Conservation (phyloP, 2,329 filamentous ascomycete species). For the Beauveria caledonica region DNA sequence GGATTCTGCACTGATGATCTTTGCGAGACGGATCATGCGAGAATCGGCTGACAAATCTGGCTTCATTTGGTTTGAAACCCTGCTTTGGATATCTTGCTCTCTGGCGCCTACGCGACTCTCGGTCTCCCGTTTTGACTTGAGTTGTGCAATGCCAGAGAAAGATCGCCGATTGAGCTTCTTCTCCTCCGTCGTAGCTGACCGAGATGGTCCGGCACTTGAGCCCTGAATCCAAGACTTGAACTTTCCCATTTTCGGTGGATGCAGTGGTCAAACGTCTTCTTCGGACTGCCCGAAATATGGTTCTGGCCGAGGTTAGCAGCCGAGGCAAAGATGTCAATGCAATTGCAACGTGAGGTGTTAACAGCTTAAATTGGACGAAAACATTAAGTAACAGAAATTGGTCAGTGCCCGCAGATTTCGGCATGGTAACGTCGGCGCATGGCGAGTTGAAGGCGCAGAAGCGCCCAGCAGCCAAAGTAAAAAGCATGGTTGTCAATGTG, state of each 20-base stretch:
- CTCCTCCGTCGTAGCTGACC: neutral
- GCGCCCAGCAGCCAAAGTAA: neutral
- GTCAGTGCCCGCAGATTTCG: neutral
- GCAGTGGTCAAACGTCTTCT: neutral
- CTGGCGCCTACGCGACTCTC: neutral
- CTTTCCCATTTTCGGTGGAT: constrained; percentile 2
- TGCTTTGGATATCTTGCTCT: neutral
- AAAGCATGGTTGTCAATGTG: neutral
- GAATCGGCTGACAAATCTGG: constrained; percentile 20
- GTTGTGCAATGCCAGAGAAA: neutral
- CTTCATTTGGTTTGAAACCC: constrained; percentile 5
- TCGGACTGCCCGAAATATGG: neutral
- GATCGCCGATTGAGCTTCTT: constrained; percentile 10
- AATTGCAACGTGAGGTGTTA: neutral
- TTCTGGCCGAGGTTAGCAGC: neutral
- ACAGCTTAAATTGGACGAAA: neutral
- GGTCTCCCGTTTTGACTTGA: neutral
- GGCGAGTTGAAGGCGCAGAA: neutral
- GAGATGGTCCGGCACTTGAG: constrained; percentile 4
- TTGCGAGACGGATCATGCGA: constrained; percentile 37
- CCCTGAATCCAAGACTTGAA: constrained; percentile 11
- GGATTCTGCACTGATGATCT: constrained; percentile 39
- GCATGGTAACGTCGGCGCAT: neutral
- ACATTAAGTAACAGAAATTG: neutral
- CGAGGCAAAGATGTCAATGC: neutral